Evolutionary conservation across 2,329 filamentous ascomycete genomes (phyloP), one percentile per base, ranked within the genome.

Genomic region (Aspergillus fumigatiaffinis): DNA sequence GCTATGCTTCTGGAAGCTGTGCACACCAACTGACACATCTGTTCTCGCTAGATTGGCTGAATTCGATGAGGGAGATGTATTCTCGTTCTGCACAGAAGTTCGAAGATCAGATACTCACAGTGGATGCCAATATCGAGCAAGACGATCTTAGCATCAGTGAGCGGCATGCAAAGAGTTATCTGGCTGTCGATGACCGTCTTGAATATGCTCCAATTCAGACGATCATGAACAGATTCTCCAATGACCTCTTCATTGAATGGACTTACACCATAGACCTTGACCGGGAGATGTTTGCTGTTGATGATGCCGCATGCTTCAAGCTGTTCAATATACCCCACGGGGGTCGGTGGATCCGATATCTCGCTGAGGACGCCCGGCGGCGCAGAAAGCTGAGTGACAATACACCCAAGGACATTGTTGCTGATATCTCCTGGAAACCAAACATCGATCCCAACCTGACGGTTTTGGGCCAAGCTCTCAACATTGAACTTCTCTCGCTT

Each of bases 201-300:
- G 10, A 58, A 42, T 12, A 21, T 3, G 51, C 54, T 12, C 63
- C 60, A 23, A 38, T 56, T 10, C 54, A 57, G n/a, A 47, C 53
- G 17, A 2, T 60, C 25, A 3, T 53, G 3, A 32, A 49, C 14
- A 7, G 6, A 23, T 48, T 51, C 4, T 12, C 29, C 20, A 29
- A 26, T 10, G 6, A 38, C 4, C 23, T 29, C 12, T 46, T n/a
- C 42, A 53, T 59, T 20, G 61, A 65, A 51, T 64, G 52, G 51
- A 59, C 46, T 3, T 65, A 65, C 46, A 65, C 55, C 23, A 23
- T 65, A 28, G 63, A 64, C 41, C 54, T 65, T 20, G 63, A 65
- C 44, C 55, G 54, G 3, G 61, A 64, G 35, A 47, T 65, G 17
- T 49, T 65, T 3, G 48, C 41, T 20, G 46, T 65, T 38, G 58